Base-by-base conservation (phyloP, 1,139 yeast species). In the Geotrichum reessii region DNA sequence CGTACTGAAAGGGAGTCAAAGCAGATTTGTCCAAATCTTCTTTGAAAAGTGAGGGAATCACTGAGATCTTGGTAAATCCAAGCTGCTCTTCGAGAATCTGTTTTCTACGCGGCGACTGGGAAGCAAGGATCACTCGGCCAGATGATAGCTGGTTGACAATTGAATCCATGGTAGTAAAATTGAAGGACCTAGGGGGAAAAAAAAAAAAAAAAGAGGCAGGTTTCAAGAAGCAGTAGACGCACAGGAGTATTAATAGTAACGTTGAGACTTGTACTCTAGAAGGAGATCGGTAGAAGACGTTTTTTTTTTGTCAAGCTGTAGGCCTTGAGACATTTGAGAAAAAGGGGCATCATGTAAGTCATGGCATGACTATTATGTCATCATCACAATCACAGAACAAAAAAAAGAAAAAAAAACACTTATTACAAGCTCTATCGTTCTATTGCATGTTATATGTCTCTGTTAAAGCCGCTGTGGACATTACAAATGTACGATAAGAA, bases 81-180 rank as follows among this genome's bases (percentile, higher is more conserved):
- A 92, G 73, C 66, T 87, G 85, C 17, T 73, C 66, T 51, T 65
- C 63, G 44, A 93, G 69, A 24, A 93, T 86, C 61, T 87, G 88
- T 57, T 75, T 73, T 58, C 99, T 75, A 62, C 97, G 78, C 1
- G 95, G 95, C 0, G 97, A 91, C 1, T 87, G 80, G 1, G 97
- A 89, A 0, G 96, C 97, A 14, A 93, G 76, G 1, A 90, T 75
- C 25, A 90, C 75, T 44, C 74, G 44, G 7, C 63, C 64, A 7
- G 58, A 52, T 31, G 58, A 28, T 33, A 58, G 31, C 42, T 57
- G 60, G 17, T 37, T 51, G 31, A 53, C 48, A 17, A 57, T 44
- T n/a, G 44, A 28, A 52, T 57, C 53, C 60, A 57, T 57, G 12
- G 22, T 50, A 25, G 5, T 7, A 19, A 19, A 49, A 12, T 25